Evolutionary conservation across 306 rosid species (phyloP).

Genomic region (Gynostemma pentaphyllum): DNA sequence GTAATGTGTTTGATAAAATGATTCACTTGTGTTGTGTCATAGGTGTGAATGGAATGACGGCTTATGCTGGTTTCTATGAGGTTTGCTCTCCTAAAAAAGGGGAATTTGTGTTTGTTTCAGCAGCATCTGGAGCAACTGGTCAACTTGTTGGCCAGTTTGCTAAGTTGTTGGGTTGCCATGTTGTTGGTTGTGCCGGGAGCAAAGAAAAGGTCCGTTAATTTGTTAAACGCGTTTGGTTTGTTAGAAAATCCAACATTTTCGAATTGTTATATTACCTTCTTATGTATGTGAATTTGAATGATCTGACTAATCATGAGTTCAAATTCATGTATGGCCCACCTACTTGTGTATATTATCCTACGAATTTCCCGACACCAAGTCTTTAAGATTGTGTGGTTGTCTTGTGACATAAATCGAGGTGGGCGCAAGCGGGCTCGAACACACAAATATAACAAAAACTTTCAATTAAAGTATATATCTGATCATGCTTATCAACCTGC

Average conservation of each 20-base stretch:
- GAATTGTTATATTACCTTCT: neutral
- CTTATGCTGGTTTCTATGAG: conserved; percentile 19
- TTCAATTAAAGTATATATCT: neutral
- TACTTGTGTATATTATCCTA: too few species aligned
- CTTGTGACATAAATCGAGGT: too few species aligned
- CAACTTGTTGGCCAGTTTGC: conserved; percentile 30
- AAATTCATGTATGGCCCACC: too few species aligned
- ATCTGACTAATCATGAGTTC: too few species aligned
- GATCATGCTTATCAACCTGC: too few species aligned
- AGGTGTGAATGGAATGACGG: conserved; percentile 29
- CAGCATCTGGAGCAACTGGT: conserved; percentile 28
- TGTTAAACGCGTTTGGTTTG: neutral
- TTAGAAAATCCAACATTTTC: too few species aligned
- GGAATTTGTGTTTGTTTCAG: conserved; percentile 21
- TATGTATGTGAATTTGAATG: too few species aligned
- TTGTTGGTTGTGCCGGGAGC: conserved; percentile 30
- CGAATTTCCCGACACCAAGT: too few species aligned
- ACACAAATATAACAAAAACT: too few species aligned
- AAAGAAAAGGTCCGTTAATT: conserved; percentile 10
- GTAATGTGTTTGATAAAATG: too few species aligned
- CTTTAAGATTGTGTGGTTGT: too few species aligned
- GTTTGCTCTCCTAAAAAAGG: conserved; percentile 24
- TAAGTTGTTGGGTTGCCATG: conserved; percentile 20
- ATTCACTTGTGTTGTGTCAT: neutral
- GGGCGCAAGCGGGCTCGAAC: too few species aligned